A percentile compares a stretch with the other conserved stretches of the same genome.
Evolutionary conservation across 2,329 filamentous ascomycete species (phyloP).

Genomic region (Claviceps sp.): DNA sequence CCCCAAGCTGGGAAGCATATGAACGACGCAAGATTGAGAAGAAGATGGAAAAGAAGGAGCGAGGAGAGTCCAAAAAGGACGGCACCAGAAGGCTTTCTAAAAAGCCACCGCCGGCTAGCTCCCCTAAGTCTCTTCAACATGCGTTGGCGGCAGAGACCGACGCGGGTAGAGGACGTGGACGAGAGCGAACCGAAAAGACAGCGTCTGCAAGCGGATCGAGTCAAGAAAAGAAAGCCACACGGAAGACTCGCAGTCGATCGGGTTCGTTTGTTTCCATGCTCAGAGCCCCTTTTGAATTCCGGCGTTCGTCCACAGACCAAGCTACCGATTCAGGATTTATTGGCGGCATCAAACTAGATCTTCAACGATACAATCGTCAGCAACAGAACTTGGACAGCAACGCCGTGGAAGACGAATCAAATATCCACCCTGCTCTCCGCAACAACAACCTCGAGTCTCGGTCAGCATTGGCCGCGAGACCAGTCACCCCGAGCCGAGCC

Average conservation of each 20-base stretch:
- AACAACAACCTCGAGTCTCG: slow-evolving; percentile 13
- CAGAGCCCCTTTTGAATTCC: slow-evolving; percentile 21
- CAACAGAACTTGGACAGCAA: slow-evolving; percentile 16
- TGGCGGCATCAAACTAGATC: slow-evolving; percentile 27
- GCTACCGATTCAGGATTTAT: slow-evolving; percentile 23
- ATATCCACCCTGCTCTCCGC: slow-evolving; percentile 23
- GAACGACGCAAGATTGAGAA: slow-evolving; percentile 40
- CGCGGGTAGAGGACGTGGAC: slow-evolving; percentile 3
- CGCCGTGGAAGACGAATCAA: slow-evolving; percentile 13
- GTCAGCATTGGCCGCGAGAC: slow-evolving; percentile 8
- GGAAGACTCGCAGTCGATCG: slow-evolving; percentile 19
- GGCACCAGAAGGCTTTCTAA: slow-evolving; percentile 16
- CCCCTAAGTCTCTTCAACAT: slow-evolving; percentile 8
- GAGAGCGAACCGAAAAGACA: slow-evolving; percentile 6
- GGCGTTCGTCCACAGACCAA: slow-evolving; percentile 20
- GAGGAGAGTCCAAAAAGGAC: slow-evolving; percentile 13
- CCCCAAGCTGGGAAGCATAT: slow-evolving; percentile 48
- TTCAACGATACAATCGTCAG: slow-evolving; percentile 21
- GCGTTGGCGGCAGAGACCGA: slow-evolving; percentile 7
- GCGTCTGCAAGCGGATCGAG: slow-evolving; percentile 7
- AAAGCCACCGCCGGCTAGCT: slow-evolving; percentile 18
- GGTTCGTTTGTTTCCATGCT: slow-evolving; percentile 24
- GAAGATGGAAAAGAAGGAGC: slow-evolving; percentile 25
- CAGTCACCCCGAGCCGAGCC: slow-evolving; percentile 7
- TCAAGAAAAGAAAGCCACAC: slow-evolving; percentile 10